phyloP scores from a whole-genome alignment of 441 rosid species.

The Adansonia madagascariensis region DNA sequence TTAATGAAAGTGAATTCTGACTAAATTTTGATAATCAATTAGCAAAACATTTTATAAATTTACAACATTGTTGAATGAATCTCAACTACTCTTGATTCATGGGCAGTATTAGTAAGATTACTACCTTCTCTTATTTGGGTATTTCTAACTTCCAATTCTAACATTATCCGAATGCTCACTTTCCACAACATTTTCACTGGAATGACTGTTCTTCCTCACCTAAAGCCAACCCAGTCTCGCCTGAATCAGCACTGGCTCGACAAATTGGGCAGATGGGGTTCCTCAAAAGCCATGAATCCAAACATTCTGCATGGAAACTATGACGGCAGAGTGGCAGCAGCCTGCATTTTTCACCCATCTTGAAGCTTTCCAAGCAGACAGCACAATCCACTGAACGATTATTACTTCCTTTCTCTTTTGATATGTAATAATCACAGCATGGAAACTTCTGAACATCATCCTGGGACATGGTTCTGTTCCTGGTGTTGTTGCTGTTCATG shows the following conservation, averaged over 20 bases:
- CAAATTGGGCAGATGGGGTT: constrained; percentile 62
- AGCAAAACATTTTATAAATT: not conserved
- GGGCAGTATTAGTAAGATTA: not conserved
- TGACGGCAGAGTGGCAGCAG: constrained; percentile 51
- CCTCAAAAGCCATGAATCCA: constrained; percentile 59
- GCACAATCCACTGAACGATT: constrained; percentile 50
- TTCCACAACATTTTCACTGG: constrained; percentile 22
- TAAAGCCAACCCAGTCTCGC: not conserved
- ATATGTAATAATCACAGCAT: constrained; percentile 41
- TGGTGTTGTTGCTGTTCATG: constrained; percentile 12
- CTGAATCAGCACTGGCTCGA: constrained; percentile 38
- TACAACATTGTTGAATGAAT: not conserved
- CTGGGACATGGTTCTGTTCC: constrained; percentile 36
- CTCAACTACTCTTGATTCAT: not conserved
- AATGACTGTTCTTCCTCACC: constrained; percentile 28
- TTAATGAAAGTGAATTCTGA: not conserved
- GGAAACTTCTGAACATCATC: constrained; percentile 58
- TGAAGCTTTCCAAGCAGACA: constrained; percentile 60
- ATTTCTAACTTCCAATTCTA: constrained; percentile 25
- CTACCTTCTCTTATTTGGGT: not conserved
- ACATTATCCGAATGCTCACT: constrained; percentile 17
- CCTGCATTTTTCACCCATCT: constrained; percentile 59
- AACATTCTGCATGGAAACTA: constrained; percentile 55
- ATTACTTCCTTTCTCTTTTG: constrained; percentile 33
- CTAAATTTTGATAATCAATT: not conserved